Conservation (phyloP, 352 stramenopile genomes). For the Thalassiosira mediterranea region DNA sequence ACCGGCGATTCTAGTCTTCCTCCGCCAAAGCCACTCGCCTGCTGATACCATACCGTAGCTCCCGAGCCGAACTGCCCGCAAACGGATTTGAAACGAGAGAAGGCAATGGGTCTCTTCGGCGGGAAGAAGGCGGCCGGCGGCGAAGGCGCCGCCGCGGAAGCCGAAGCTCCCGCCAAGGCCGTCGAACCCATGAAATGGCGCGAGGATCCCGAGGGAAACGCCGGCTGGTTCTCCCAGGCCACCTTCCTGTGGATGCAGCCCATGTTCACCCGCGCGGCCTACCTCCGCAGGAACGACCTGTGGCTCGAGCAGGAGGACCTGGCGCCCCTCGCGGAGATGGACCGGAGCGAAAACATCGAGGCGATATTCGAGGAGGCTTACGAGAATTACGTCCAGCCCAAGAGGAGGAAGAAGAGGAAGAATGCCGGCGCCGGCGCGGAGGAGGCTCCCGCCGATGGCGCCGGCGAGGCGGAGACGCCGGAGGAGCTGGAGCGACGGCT, state of each 20-base stretch:
- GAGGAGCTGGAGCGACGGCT: slow-evolving; percentile 41
- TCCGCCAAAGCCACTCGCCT: too few species aligned
- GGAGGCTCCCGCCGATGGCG: too few species aligned
- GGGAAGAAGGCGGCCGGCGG: neutral
- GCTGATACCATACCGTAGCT: too few species aligned
- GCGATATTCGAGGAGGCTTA: slow-evolving; percentile 66
- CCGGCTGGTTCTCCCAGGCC: slow-evolving; percentile 51
- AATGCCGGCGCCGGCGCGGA: too few species aligned
- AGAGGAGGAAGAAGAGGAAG: slow-evolving; percentile 29
- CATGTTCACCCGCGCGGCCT: slow-evolving; percentile 61
- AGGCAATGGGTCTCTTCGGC: too few species aligned
- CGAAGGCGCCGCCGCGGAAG: neutral
- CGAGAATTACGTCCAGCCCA: slow-evolving; percentile 36
- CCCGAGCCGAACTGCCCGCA: too few species aligned
- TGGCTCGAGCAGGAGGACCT: slow-evolving; percentile 68
- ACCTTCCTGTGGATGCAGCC: slow-evolving; percentile 66
- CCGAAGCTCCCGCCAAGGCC: neutral
- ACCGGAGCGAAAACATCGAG: slow-evolving; percentile 49
- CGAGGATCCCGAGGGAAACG: slow-evolving; percentile 53
- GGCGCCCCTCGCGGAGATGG: slow-evolving; percentile 52
- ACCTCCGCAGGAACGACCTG: slow-evolving; percentile 36
- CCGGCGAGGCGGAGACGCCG: slow-evolving; percentile 14
- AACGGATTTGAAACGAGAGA: too few species aligned
- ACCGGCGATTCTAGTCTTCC: too few species aligned
- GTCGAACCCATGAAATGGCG: slow-evolving; percentile 44